Percentiles rank a stretch among this genome's conserved stretches.
Evolutionary conservation across 352 stramenopile genomes (phyloP).

Genomic region (Hyaloperonospora arabidopsidis): DNA sequence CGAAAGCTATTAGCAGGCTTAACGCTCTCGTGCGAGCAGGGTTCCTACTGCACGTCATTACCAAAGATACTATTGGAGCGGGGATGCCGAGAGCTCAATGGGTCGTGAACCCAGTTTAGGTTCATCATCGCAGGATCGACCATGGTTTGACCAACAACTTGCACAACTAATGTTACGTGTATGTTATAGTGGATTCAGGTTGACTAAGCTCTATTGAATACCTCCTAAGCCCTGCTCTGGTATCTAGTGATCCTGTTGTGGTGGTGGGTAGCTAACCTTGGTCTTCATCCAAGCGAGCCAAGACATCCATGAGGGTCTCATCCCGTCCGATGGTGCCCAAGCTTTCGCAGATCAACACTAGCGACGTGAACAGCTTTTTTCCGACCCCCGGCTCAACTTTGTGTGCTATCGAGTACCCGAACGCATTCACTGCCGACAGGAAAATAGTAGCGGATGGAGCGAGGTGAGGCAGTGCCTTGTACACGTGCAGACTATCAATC

Average conservation of each 20-base stretch:
- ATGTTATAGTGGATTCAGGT: too few species aligned
- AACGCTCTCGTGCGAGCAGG: conserved; percentile 14
- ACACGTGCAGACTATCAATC: conserved; percentile 47
- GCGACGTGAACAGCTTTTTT: conserved; percentile 29
- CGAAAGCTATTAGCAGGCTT: conserved; percentile 21
- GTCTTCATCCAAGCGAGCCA: conserved; percentile 15
- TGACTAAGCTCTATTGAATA: too few species aligned
- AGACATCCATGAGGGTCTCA: conserved; percentile 22
- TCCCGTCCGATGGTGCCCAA: conserved; percentile 17
- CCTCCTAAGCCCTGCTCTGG: too few species aligned
- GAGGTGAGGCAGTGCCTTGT: conserved; percentile 45
- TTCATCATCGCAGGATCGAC: too few species aligned
- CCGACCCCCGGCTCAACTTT: conserved; percentile 31
- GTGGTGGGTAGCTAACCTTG: background rate
- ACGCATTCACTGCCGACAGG: conserved; percentile 36
- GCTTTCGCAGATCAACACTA: conserved; percentile 26
- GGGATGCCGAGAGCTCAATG: too few species aligned
- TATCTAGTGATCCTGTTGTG: too few species aligned
- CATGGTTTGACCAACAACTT: too few species aligned
- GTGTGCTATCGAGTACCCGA: conserved; percentile 57
- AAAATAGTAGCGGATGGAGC: conserved; percentile 40
- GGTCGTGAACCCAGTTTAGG: too few species aligned
- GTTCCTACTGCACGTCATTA: conserved; percentile 9
- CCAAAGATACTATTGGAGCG: too few species aligned
- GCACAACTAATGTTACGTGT: too few species aligned